Evolutionary conservation across 2,329 filamentous ascomycete genomes (phyloP).

Genomic region (Didymella pinodella): DNA sequence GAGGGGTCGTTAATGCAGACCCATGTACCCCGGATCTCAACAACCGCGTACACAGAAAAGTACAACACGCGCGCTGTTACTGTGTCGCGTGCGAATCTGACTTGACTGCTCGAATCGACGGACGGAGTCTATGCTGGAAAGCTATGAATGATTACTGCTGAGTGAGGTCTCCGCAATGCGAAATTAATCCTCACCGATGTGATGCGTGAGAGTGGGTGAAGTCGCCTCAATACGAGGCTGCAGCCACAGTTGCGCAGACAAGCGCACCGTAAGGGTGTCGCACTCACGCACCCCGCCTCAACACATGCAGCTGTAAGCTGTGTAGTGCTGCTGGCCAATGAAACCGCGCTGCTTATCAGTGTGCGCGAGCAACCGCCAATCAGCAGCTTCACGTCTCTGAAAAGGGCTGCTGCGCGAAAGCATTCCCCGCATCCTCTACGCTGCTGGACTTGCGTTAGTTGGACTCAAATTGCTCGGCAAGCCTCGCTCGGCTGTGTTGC

Average conservation of each 20-base stretch:
- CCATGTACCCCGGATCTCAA: constrained; percentile 14
- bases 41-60: constrained; percentile 1
- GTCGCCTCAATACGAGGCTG: constrained; percentile 10
- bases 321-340: constrained; percentile 9
- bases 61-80: not conserved
- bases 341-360: constrained; percentile 17
- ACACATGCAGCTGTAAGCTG: constrained; percentile 17
- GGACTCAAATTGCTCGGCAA: too few species aligned
- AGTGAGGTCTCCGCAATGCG: too few species aligned
- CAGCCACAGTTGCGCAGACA: constrained; percentile 12
- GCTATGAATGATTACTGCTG: too few species aligned
- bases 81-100: not conserved
- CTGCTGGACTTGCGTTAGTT: not conserved
- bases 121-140: too few species aligned
- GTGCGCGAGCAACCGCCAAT: constrained; percentile 14
- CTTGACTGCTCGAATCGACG: too few species aligned
- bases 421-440: constrained; percentile 17
- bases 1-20: constrained; percentile 15
- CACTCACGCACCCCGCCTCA: constrained; percentile 22
- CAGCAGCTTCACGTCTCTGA: constrained; percentile 6
- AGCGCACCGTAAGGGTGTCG: constrained; percentile 17
- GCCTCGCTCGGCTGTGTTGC: constrained; percentile 13
- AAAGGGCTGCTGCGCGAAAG: constrained; percentile 12
- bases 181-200: not conserved
- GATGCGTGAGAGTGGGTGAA: not conserved